Evolutionary conservation across 2,329 filamentous ascomycete species (phyloP), one percentile per base, ranked within the genome.

Genomic region (Stagonosporopsis chrysanthemi): DNA sequence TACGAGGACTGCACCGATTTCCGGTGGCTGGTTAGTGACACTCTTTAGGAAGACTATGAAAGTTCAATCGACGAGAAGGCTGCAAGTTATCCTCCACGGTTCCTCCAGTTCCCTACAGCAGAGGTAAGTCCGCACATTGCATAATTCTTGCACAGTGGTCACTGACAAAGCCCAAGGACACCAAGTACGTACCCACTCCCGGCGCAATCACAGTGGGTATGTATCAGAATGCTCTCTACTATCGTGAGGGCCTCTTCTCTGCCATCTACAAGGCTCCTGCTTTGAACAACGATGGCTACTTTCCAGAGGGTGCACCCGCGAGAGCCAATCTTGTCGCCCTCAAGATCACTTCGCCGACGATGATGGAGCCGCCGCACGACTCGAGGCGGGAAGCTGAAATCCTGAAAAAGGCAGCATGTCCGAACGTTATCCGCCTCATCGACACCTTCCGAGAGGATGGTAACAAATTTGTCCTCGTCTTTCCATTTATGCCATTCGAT

Each of bases 341-440:
- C 45, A 99, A 99, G 74, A 87, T 97, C 57, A 96, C 95, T 33
- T 87, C 86, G 26, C 88, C 91, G 29, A 88, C 88, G 35, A 81
- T 84, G 51, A 87, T 89, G 78, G 83, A 88, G 35, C 87, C 90
- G 56, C 95, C 95, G 9, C 95, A 99, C 76, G 88, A 96, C 72
- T 89, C 92, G 1, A 80, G 83, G 43, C 87, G 91, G 40, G 95
- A 99, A 79, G 88, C 88, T 49, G 87, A 88, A 62, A 88, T 98
- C 43, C 82, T 99, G 2, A 75, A 75, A 26, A 76, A 80, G 11
- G 81, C 91, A 15, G 81, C 80, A 24, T 83, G 82, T 39, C 80
- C 83, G 54, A 84, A 81, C 46, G 80, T 90, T 47, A 82, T 98
- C 53, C 81, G 85, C 0, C 81, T 99, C 4, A 75, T 92, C 5